Evolutionary conservation across 2,329 filamentous ascomycete genomes (phyloP), one percentile per base, ranked within the genome.

Genomic region (Hypomyces rosellus): DNA sequence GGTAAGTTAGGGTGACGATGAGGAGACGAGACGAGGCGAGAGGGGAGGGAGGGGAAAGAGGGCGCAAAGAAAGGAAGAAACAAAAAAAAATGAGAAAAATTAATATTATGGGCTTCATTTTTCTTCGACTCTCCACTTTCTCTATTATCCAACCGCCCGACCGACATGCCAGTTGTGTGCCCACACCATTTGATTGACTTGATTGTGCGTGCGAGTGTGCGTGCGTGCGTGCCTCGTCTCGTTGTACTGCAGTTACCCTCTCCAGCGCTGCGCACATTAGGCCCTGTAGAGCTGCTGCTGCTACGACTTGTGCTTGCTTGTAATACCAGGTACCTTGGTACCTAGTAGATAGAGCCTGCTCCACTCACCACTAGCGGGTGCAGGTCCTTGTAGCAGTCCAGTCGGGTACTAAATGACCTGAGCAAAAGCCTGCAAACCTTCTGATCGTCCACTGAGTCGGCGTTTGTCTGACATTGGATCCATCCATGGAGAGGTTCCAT

Each of bases 401-500:
- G n/a, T n/a, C n/a, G 20, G 9, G 25, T 30, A 30, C 25, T 30
- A 30, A 30, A 11, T 30, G 25, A 30, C 25, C 25, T 30, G 25
- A 13, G 34, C 8, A 15, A 36, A n/a, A 16, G 36, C 14, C 14
- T 38, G 16, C 16, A n/a, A 38, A 38, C 13, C 36, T 38, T n/a
- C 36, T 38, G 36, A 38, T 38, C 36, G 36, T 30, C 25, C 25
- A 30, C 25, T 30, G 25, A 30, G 25, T 8, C 25, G 25, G 25
- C 25, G 25, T 30, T 30, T 33, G 18, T 33, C 30, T 46, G 9
- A 22, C 7, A 15, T n/a, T 9, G 39, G 16, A 44, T 39, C 48
- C 39, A 45, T 48, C 39, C 49, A 36, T 45, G 40, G 22, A 6
- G 15, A 18, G 22, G 44, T 42, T 36, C 50, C 25, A 30, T 30